A percentile compares a stretch with the other conserved stretches of the same genome.
These are phyloP conservation scores for Metarhizium guizhouense DNA, from an alignment of 2,329 filamentous ascomycete genomes.

Conservation along the genomic window DNA sequence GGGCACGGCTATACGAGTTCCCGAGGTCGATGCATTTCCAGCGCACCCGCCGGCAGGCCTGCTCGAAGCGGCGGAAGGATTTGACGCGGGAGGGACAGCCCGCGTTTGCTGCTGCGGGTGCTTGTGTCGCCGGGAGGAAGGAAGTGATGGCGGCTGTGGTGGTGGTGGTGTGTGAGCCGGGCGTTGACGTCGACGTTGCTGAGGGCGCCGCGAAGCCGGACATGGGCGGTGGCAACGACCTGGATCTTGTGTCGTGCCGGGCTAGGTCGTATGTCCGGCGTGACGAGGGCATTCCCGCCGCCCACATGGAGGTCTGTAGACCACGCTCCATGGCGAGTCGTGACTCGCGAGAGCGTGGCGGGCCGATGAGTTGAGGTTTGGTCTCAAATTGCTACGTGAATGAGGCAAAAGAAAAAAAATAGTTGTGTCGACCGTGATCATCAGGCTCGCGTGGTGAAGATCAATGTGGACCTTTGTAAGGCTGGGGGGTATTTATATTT, in stretches of 20 bases:
- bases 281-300: background rate
- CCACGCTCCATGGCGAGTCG: background rate
- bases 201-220: background rate
- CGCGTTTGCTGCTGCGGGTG: background rate
- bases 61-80: constrained; percentile 49
- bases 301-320: constrained; percentile 9
- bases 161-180: too few relatives aligned
- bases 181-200: background rate
- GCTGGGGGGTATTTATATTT: too few relatives aligned
- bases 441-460: too few relatives aligned
- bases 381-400: too few relatives aligned
- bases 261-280: background rate
- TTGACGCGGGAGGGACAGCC: constrained; percentile 12
- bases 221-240: constrained; percentile 5
- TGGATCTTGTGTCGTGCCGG: background rate
- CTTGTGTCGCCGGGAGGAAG: too few relatives aligned
- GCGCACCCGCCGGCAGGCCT: constrained; percentile 49
- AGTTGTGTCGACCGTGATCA: too few relatives aligned
- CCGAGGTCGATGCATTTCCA: constrained; percentile 56
- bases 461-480: too few relatives aligned
- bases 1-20: constrained; percentile 45
- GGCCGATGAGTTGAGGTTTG: too few relatives aligned
- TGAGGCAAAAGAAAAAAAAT: too few relatives aligned
- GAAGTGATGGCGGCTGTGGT: too few relatives aligned
- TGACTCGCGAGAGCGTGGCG: too few relatives aligned